Evolutionary conservation across 305 asterid species (phyloP).

Genomic region (Fraxinus xanthoxyloides): DNA sequence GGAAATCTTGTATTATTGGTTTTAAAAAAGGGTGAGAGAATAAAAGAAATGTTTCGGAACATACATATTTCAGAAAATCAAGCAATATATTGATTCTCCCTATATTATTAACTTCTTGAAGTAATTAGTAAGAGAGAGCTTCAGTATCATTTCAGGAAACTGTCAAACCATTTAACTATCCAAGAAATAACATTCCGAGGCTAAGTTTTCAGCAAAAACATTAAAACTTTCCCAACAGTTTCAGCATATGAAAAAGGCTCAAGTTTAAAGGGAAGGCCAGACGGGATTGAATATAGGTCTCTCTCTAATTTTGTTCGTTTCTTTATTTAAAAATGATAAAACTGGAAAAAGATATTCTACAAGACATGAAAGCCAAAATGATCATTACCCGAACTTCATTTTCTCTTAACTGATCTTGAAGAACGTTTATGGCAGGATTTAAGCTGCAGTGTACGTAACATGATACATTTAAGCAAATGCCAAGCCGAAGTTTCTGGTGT

Average conservation of each 20-base stretch:
- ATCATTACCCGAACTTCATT: slow-evolving; percentile 78
- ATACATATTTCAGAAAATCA: background rate
- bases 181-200: background rate
- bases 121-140: background rate
- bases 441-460: slow-evolving; percentile 55
- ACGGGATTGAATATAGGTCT: background rate
- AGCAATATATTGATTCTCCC: background rate
- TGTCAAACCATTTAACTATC: background rate
- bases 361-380: background rate
- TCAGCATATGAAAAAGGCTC: background rate
- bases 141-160: background rate
- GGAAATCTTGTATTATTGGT: background rate
- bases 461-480: slow-evolving; percentile 19
- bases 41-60: background rate
- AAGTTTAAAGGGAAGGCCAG: background rate
- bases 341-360: background rate
- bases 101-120: background rate
- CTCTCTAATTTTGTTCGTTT: background rate
- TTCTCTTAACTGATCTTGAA: slow-evolving; percentile 87
- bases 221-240: background rate
- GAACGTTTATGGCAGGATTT: slow-evolving; percentile 82
- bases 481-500: background rate
- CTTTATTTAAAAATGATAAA: background rate
- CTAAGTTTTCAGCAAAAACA: background rate
- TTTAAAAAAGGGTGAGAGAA: background rate